Evolutionary conservation across 148 eudicot genomes (phyloP).

Genomic region (Silene conica): DNA sequence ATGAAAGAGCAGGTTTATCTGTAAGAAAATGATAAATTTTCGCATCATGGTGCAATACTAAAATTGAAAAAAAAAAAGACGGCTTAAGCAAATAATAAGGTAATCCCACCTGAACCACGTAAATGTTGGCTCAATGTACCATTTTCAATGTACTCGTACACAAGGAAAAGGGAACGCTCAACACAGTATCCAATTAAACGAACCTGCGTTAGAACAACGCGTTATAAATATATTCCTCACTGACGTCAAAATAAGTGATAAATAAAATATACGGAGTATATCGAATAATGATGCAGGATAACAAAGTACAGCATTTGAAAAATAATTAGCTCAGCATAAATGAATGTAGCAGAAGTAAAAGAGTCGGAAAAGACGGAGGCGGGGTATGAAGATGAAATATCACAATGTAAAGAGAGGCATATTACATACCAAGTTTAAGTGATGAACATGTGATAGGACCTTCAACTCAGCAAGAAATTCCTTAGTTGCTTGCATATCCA

Average conservation of each 20-base stretch:
- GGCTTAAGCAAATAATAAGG: not conserved
- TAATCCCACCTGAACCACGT: conserved; percentile 56
- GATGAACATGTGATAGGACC: conserved; percentile 88
- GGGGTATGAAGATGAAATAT: too few relatives aligned
- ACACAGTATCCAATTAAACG: conserved; percentile 89
- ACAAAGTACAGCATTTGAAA: too few relatives aligned
- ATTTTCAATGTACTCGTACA: conserved; percentile 78
- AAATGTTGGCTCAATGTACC: conserved; percentile 79
- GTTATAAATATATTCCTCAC: not conserved
- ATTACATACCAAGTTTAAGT: conserved; percentile 76
- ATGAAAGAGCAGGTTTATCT: conserved; percentile 61
- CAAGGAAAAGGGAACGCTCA: conserved; percentile 74
- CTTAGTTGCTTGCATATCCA: conserved; percentile 86
- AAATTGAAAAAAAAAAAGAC: not conserved
- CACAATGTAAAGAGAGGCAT: too few relatives aligned
- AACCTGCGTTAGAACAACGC: conserved; percentile 39
- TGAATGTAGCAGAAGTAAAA: too few relatives aligned
- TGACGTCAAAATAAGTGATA: not conserved
- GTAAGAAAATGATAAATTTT: not conserved
- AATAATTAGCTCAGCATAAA: too few relatives aligned
- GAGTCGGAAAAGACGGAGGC: too few relatives aligned
- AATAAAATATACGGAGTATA: too few relatives aligned
- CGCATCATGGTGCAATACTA: not conserved
- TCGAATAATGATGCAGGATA: too few relatives aligned
- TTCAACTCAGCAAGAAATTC: conserved; percentile 91